These are phyloP conservation scores for Pinus taeda DNA, from an alignment of 75 land plant genomes.

Conservation along the genomic window DNA sequence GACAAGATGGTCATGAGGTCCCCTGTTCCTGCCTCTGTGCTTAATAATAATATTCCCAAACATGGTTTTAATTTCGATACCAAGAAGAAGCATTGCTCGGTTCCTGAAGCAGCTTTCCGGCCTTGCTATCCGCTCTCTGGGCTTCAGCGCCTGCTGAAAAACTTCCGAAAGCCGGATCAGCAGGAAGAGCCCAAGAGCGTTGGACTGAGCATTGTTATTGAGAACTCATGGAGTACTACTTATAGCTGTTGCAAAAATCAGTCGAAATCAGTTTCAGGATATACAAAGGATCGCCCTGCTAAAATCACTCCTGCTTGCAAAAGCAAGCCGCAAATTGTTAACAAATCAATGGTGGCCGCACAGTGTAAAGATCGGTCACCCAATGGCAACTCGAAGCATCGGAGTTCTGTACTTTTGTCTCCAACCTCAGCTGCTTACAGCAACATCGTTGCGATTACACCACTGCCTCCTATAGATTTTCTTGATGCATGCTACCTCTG, in stretches of 20 bases:
- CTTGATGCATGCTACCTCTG: not conserved
- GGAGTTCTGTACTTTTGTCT: not conserved
- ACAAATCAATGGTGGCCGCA: not conserved
- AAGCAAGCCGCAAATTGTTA: not conserved
- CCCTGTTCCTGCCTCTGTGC: not conserved
- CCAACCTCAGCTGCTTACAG: not conserved
- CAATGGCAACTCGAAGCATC: not conserved
- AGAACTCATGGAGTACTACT: not conserved
- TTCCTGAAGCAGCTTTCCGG: not conserved
- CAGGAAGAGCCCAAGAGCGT: not conserved
- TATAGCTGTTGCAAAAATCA: not conserved
- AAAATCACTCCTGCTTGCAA: not conserved
- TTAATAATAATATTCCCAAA: not conserved
- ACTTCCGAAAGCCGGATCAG: not conserved
- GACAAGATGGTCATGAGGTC: not conserved
- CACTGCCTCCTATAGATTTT: not conserved
- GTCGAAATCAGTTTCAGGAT: no score
- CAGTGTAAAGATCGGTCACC: not conserved
- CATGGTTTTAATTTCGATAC: not conserved
- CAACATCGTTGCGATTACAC: not conserved
- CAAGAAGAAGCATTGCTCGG: not conserved
- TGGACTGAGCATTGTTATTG: constrained; percentile 8
- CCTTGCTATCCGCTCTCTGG: not conserved
- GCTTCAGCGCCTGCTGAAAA: not conserved
- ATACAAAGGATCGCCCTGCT: no score